Conservation (phyloP, 139 green algal species). For the Diplosphaera chodatii region DNA sequence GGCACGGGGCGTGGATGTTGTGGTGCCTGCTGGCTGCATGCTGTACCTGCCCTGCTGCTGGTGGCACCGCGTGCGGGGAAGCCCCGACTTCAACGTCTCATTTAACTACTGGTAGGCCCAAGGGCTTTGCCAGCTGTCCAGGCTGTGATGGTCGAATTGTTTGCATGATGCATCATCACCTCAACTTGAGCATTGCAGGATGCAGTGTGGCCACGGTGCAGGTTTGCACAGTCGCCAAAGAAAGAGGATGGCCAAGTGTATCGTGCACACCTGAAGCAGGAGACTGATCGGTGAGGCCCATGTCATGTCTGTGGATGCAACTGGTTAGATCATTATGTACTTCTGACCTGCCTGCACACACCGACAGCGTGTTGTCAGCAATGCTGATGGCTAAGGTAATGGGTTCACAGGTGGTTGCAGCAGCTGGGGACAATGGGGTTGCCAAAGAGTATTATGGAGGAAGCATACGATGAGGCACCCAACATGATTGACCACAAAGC, state of each 20-base stretch:
- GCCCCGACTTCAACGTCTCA: constrained; percentile 7
- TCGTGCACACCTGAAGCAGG: background rate
- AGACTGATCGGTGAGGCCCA: background rate
- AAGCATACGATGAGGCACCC: constrained; percentile 1
- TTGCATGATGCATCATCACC: too few species aligned
- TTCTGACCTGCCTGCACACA: too few species aligned
- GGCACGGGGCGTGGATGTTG: background rate
- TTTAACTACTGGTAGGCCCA: constrained; percentile 5
- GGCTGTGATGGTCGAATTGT: too few species aligned
- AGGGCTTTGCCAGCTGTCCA: too few species aligned
- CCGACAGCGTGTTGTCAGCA: too few species aligned
- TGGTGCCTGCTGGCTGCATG: constrained; percentile 4
- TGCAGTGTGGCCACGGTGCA: too few species aligned
- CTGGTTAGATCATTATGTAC: too few species aligned
- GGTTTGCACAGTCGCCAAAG: constrained; percentile 6
- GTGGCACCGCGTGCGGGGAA: constrained; percentile 9
- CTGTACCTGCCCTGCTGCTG: constrained; percentile 18
- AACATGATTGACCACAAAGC: constrained; percentile 2
- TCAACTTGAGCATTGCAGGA: too few species aligned
- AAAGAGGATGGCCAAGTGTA: constrained; percentile 10
- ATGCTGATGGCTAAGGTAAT: too few species aligned
- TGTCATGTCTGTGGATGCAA: too few species aligned
- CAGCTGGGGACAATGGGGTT: constrained; percentile 10
- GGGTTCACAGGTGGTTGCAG: background rate
- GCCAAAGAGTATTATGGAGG: constrained; percentile 1